Conservation (phyloP, 345 rosid genomes). For the Chamaenerion angustifolium region DNA sequence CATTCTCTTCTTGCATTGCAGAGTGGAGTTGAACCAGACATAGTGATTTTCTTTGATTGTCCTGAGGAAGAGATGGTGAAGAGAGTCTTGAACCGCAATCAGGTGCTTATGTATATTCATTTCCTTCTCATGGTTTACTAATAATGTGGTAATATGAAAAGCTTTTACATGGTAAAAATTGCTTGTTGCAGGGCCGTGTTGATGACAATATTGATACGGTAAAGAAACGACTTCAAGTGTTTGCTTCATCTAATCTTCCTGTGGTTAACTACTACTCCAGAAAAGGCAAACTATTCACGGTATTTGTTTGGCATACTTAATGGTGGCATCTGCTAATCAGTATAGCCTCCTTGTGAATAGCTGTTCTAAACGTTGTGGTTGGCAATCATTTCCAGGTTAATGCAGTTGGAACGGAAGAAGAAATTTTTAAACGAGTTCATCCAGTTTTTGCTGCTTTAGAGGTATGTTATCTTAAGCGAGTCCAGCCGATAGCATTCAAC, state of each 20-base stretch:
- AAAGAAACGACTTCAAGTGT: conserved; percentile 48
- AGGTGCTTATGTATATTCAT: conserved; percentile 24
- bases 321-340: background rate
- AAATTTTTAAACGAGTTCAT: conserved; percentile 62
- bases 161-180: conserved; percentile 1
- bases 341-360: background rate
- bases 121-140: no score
- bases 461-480: conserved; percentile 18
- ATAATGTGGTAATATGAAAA: conserved; percentile 1
- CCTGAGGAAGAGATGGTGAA: conserved; percentile 65
- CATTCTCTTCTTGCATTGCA: conserved; percentile 6
- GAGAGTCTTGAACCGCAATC: conserved; percentile 56
- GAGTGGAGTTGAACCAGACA: conserved; percentile 49
- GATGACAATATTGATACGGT: conserved; percentile 69
- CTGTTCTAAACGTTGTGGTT: background rate
- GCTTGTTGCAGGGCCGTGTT: conserved; percentile 45
- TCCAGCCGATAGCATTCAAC: background rate
- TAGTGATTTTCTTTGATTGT: conserved; percentile 64
- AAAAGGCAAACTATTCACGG: conserved; percentile 67
- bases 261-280: conserved; percentile 59
- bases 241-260: conserved; percentile 47
- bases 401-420: conserved; percentile 76
- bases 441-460: conserved; percentile 41
- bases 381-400: conserved; percentile 37
- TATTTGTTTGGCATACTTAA: conserved; percentile 8